Evolutionary conservation across 2,329 filamentous ascomycete genomes (phyloP).

Genomic region (Aspergillus sojae): DNA sequence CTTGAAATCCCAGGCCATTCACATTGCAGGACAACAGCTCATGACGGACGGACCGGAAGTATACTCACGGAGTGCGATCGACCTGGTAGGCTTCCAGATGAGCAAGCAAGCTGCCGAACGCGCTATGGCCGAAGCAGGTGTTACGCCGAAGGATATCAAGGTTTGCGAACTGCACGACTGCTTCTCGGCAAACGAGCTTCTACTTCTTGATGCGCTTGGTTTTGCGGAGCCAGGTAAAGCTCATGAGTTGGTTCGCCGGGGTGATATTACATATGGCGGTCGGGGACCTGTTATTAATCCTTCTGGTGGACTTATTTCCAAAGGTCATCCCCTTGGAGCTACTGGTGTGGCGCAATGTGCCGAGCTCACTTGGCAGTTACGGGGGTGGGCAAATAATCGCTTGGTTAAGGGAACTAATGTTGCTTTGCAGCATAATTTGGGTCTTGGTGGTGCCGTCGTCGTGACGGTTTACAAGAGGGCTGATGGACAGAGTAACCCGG

Average conservation of each 20-base stretch:
- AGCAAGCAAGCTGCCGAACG: conserved; percentile 66
- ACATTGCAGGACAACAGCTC: conserved; percentile 82
- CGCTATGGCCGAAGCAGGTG: conserved; percentile 70
- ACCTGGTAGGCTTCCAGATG: conserved; percentile 89
- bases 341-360: conserved; percentile 92
- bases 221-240: conserved; percentile 79
- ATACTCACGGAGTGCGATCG: conserved; percentile 78
- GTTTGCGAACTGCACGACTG: conserved; percentile 97
- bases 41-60: conserved; percentile 78
- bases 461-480: conserved; percentile 84
- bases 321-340: conserved; percentile 90
- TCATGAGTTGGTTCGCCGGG: conserved; percentile 81
- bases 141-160: conserved; percentile 66
- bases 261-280: conserved; percentile 88
- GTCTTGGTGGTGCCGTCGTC: conserved; percentile 87
- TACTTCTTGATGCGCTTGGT: conserved; percentile 81
- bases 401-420: conserved; percentile 66
- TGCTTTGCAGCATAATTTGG: conserved; percentile 88
- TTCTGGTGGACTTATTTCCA: conserved; percentile 88
- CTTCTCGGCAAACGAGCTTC: conserved; percentile 94
- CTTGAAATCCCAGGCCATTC: conserved; percentile 74
- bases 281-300: conserved; percentile 77
- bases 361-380: conserved; percentile 90
- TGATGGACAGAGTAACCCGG: conserved; percentile 62
- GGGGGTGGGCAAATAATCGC: conserved; percentile 93